phyloP scores from a whole-genome alignment of 108 stramenopile genomes.

The Skeletonema costatum region DNA sequence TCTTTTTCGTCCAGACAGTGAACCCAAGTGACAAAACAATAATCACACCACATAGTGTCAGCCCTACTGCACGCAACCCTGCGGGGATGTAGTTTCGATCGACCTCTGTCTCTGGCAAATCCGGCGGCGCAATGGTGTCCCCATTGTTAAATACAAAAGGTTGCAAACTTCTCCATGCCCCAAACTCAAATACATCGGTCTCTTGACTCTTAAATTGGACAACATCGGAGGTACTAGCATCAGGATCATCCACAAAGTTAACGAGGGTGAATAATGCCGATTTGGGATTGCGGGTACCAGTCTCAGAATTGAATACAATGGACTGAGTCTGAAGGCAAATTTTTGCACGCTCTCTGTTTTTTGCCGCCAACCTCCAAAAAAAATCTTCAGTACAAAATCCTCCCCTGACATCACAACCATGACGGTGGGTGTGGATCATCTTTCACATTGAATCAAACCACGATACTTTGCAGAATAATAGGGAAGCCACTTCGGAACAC shows the following conservation, averaged over 20 bases:
- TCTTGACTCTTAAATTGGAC: constrained; percentile 27
- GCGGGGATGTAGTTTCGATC: constrained; percentile 12
- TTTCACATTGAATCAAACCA: too few species aligned
- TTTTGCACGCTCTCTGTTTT: too few species aligned
- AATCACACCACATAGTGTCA: constrained; percentile 15
- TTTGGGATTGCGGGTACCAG: constrained; percentile 46
- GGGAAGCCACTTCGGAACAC: too few species aligned
- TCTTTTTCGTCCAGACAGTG: constrained; percentile 40
- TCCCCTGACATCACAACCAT: too few species aligned
- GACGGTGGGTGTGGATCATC: too few species aligned
- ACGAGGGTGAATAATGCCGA: constrained; percentile 37
- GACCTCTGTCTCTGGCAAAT: constrained; percentile 27
- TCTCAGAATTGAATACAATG: constrained; percentile 36
- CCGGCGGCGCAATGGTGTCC: constrained; percentile 33
- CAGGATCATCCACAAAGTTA: constrained; percentile 34
- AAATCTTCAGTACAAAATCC: too few species aligned
- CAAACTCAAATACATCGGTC: constrained; percentile 35
- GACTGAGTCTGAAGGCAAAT: too few species aligned
- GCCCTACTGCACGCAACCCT: constrained; percentile 3
- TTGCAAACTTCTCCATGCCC: constrained; percentile 30
- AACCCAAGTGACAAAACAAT: constrained; percentile 30
- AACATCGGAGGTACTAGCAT: not conserved
- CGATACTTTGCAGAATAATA: too few species aligned
- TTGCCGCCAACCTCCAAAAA: too few species aligned
- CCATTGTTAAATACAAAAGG: constrained; percentile 51